phyloP scores from a whole-genome alignment of 139 green algal species.

The Spirogloea muscicola region DNA sequence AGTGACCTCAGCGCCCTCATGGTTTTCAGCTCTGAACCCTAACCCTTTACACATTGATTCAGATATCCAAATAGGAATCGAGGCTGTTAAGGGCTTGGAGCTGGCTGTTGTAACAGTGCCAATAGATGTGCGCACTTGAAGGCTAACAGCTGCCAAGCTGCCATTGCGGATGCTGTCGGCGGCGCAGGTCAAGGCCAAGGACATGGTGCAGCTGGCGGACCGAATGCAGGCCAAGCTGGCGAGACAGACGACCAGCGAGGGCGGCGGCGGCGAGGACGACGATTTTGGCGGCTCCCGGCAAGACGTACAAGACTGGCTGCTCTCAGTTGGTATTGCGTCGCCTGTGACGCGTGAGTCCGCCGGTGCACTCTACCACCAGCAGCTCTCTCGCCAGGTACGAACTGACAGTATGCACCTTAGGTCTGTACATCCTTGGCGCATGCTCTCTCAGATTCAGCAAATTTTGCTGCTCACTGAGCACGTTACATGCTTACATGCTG shows the following conservation, averaged over 20 bases:
- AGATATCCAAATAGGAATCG: not conserved
- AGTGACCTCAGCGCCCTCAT: slow-evolving; percentile 44
- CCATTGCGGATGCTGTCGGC: not conserved
- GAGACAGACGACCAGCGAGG: not conserved
- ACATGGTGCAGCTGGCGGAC: slow-evolving; percentile 42
- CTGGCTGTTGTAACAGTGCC: not conserved
- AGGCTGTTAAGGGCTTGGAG: not conserved
- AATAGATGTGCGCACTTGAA: not conserved
- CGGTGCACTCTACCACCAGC: slow-evolving; percentile 72
- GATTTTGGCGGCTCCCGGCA: slow-evolving; percentile 32
- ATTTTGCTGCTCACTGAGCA: too few species aligned
- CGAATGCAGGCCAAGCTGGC: slow-evolving; percentile 22
- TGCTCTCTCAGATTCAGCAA: not conserved
- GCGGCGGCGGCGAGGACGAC: slow-evolving; percentile 1
- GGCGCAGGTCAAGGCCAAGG: slow-evolving; percentile 41
- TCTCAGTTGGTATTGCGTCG: slow-evolving; percentile 78
- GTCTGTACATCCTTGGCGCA: not conserved
- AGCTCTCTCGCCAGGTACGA: slow-evolving; percentile 74
- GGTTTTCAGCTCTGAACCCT: slow-evolving; percentile 1
- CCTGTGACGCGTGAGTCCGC: slow-evolving; percentile 84
- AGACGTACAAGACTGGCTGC: slow-evolving; percentile 72
- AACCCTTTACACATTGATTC: not conserved
- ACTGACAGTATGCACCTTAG: too few species aligned
- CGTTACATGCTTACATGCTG: too few species aligned
- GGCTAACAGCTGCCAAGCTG: not conserved